These are phyloP conservation scores for Alliaria petiolata DNA, from an alignment of 345 rosid genomes.

Conservation along the genomic window DNA sequence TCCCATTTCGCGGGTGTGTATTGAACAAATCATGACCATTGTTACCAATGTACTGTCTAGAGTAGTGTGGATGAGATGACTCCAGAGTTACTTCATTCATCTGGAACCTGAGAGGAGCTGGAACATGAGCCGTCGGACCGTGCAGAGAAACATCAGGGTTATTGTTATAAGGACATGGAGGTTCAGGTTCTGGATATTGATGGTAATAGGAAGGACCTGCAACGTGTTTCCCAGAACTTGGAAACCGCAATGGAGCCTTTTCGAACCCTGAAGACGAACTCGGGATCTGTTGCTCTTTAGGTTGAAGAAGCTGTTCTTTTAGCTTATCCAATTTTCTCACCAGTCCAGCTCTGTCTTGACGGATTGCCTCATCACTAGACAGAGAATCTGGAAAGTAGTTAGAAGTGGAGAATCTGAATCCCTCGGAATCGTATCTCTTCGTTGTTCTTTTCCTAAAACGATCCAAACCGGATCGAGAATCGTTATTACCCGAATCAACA, in stretches of 20 bases:
- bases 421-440: slow-evolving; percentile 38
- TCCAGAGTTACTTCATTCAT: slow-evolving; percentile 42
- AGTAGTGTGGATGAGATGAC: slow-evolving; percentile 41
- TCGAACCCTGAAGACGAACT: slow-evolving; percentile 39
- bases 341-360: slow-evolving; percentile 65
- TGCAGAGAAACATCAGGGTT: slow-evolving; percentile 41
- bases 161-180: slow-evolving; percentile 36
- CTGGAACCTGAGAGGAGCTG: slow-evolving; percentile 45
- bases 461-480: not conserved
- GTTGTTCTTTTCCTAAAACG: slow-evolving; percentile 3
- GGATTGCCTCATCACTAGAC: slow-evolving; percentile 38
- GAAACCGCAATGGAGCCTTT: slow-evolving; percentile 43
- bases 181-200: slow-evolving; percentile 33
- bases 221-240: slow-evolving; percentile 43
- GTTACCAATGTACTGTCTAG: slow-evolving; percentile 43
- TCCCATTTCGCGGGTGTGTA: too few relatives aligned
- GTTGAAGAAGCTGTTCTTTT: slow-evolving; percentile 65
- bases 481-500: not conserved
- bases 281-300: slow-evolving; percentile 45
- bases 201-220: slow-evolving; percentile 43
- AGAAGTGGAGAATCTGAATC: slow-evolving; percentile 51
- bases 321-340: slow-evolving; percentile 80
- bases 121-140: slow-evolving; percentile 37
- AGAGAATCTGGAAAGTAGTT: slow-evolving; percentile 40
- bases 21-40: slow-evolving; percentile 44